A percentile compares a stretch with the other conserved stretches of the same genome.
phyloP scores from a whole-genome alignment of 495 filamentous ascomycete species.

The Penicillium cosmopolitanum region DNA sequence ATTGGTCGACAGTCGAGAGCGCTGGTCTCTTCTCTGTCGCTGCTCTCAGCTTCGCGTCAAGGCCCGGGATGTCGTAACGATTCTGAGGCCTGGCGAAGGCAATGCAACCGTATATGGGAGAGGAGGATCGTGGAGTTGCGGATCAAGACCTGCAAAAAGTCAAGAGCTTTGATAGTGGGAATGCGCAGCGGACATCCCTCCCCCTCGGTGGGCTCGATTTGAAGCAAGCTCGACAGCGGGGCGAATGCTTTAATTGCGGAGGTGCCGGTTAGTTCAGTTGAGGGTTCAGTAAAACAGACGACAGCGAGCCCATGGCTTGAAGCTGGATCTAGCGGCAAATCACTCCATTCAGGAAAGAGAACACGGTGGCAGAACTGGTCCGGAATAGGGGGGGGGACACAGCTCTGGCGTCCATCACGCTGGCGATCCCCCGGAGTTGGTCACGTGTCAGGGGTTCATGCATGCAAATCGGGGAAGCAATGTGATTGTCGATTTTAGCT shows the following conservation, averaged over 20 bases:
- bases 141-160: slow-evolving; percentile 15
- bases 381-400: slow-evolving; percentile 25
- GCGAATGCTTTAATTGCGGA: slow-evolving; percentile 1
- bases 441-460: slow-evolving; percentile 27
- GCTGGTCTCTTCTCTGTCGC: not conserved
- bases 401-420: slow-evolving; percentile 19
- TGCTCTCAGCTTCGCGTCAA: not conserved
- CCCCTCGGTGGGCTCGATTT: slow-evolving; percentile 2
- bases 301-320: slow-evolving; percentile 6
- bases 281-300: not conserved
- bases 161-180: slow-evolving; percentile 27
- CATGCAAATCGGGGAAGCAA: not conserved
- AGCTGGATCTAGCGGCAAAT: not conserved
- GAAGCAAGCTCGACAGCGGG: not conserved
- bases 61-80: not conserved
- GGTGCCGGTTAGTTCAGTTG: not conserved
- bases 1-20: not conserved
- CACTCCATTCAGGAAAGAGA: slow-evolving; percentile 18
- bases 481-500: not conserved
- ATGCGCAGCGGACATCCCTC: slow-evolving; percentile 23
- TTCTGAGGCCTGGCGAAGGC: not conserved
- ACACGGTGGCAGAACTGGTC: slow-evolving; percentile 29
- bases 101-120: not conserved
- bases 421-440: slow-evolving; percentile 25
- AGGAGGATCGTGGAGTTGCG: slow-evolving; percentile 9